Evolutionary conservation across 305 asterid species (phyloP), one percentile per base, ranked within the genome.

Genomic region (Fraxinus sp.): DNA sequence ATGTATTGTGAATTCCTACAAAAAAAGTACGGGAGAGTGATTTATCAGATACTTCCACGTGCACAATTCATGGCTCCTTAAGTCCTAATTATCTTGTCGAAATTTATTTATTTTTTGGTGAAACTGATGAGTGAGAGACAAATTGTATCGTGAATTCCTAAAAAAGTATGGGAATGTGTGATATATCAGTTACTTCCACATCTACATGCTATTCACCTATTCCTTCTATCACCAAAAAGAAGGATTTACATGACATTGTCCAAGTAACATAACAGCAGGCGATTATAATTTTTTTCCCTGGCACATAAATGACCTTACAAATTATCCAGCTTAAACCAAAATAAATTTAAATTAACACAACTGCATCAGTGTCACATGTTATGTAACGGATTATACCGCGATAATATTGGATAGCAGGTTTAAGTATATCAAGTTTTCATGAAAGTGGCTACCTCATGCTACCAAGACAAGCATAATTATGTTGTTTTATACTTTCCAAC

Each of bases 391-490:
- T 55, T 55, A 55, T n/a, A 55, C 66, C 0, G 26, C 3, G 9
- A 55, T 55, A 55, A 18, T 55, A 55, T 55, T 55, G 26, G 26
- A 7, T 55, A 55, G 24, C 26, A 55, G 66, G 22, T 52, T 52
- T 52, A 11, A 16, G 62, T 4, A 49, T 49, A 49, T 49, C 59
- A 49, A 49, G 59, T 16, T 10, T 49, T 59, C 16, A 57, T 3
- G 43, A 22, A 4, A 81, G 78, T 78, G 36, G 68, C 73, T 71
- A 77, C 18, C 2, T 68, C 73, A 18, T 68, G 70, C 75, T 64
- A 64, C 16, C 18, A 64, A 36, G 7, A 59, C 9, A 7, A 11
- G 7, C 18, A 49, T 49, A 36, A 36, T 36, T 36, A 13, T 16
- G 18, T 49, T 14, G 8, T 46, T 55, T 16, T 55, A 55, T 55